Evolutionary conservation across 768 basidiomycete species (phyloP), one percentile per base, ranked within the genome.

Genomic region (Gloeophyllum trabeum): DNA sequence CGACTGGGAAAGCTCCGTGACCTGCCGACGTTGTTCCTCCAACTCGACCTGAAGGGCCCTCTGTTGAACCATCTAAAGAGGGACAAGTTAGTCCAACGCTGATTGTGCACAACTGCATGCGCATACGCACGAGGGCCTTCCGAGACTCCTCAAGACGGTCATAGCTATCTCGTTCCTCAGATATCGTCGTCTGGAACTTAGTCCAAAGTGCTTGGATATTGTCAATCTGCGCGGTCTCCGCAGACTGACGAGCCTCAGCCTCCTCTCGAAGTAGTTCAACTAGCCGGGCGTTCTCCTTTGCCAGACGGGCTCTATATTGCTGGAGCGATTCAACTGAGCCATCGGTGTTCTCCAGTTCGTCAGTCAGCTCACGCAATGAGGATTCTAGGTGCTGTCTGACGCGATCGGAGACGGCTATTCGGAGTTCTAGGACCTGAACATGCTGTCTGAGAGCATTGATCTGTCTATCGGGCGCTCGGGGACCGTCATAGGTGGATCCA

Each of bases 351-450:
- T 81, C 77, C 26, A 82, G 59, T 42, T 81, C 76, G 14, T 67
- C 62, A 3, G 72, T 75, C 50, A 82, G 62, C 23, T 79, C 77
- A 3, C 69, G 69, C 25, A 83, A 56, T 1, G 76, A 73, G 3
- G 62, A 61, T 50, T 81, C 77, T 6, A 83, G 62, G 50, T 83
- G 79, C 35, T 70, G 73, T 22, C 80, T 63, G 43, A 83, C 75
- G 19, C 80, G 73, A 20, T 77, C 74, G 1, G 80, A 81, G 6
- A 78, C 76, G 2, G 67, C 71, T 67, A 83, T 80, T 53, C 76
- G 75, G 35, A 82, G 63, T 48, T 81, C 81, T 14, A 82, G 67
- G 16, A 74, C 65, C 46, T 81, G 76, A 5, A 85, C 71, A 46
- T 85, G 80, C 46, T 77, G 73, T 45, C 70, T 73, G 26, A 79